These are phyloP conservation scores for Plenodomus lindquistii DNA, from an alignment of 2,329 filamentous ascomycete species.

Conservation along the genomic window DNA sequence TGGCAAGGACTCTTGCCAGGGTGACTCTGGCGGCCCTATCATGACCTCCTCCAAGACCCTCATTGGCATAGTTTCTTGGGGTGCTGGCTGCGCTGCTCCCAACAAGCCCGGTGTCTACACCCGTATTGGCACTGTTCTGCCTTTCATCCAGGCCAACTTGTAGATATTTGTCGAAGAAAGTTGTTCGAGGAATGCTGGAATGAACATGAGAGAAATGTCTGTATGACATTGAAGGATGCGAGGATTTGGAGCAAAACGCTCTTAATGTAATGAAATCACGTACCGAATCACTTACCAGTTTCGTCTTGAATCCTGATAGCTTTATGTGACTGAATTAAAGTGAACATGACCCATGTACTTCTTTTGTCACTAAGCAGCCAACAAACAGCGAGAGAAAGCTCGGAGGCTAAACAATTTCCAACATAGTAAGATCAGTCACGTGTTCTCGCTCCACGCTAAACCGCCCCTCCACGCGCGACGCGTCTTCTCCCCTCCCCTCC, in stretches of 20 bases:
- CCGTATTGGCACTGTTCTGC: conserved; percentile 15
- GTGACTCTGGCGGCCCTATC: conserved; percentile 34
- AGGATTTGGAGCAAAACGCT: no score
- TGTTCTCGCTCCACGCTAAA: conserved; percentile 12
- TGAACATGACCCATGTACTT: no score
- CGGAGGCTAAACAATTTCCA: no score
- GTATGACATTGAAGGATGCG: no score
- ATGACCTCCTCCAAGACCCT: conserved; percentile 15
- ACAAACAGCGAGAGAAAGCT: no score
- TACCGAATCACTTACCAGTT: no score
- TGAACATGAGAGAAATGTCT: not conserved
- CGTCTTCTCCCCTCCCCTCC: conserved; percentile 6
- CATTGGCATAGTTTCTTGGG: conserved; percentile 10
- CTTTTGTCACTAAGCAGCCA: no score
- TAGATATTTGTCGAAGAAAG: not conserved
- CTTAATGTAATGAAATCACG: no score
- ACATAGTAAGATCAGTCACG: no score
- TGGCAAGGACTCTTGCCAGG: conserved; percentile 40
- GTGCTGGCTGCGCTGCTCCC: conserved; percentile 24
- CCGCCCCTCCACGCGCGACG: conserved; percentile 5
- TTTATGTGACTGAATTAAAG: no score
- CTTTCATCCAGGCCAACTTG: conserved; percentile 27
- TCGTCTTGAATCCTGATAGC: no score
- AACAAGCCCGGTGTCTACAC: conserved; percentile 32
- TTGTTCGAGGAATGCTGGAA: not conserved